Conservation (phyloP, 2,329 filamentous ascomycete species). For the Aspergillus glaucus region DNA sequence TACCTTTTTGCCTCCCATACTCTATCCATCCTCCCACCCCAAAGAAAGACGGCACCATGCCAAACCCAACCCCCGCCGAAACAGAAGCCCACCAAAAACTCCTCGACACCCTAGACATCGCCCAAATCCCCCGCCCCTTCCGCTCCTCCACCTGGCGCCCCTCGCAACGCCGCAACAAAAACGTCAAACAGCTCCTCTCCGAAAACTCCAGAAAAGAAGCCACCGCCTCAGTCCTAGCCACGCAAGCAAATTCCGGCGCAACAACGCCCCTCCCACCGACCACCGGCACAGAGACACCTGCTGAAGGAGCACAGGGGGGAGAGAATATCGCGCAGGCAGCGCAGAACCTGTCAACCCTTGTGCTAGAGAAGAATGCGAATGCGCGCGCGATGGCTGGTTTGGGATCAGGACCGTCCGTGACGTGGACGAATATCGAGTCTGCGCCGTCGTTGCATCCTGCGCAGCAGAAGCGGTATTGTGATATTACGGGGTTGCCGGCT, state of each 20-base stretch:
- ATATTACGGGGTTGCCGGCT: slow-evolving; percentile 87
- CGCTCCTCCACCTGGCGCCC: slow-evolving; percentile 87
- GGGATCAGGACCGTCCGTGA: slow-evolving; percentile 60
- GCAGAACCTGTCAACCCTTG: slow-evolving; percentile 76
- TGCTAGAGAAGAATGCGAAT: slow-evolving; percentile 69
- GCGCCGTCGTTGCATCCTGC: slow-evolving; percentile 75
- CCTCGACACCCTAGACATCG: slow-evolving; percentile 86
- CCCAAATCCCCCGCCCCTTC: slow-evolving; percentile 79
- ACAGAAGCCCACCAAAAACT: slow-evolving; percentile 80
- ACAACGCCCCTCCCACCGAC: slow-evolving; percentile 56
- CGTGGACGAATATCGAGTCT: slow-evolving; percentile 95
- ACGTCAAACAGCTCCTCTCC: slow-evolving; percentile 90
- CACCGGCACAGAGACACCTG: slow-evolving; percentile 41
- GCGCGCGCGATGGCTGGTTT: slow-evolving; percentile 25
- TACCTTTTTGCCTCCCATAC: background rate
- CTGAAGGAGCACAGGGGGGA: slow-evolving; percentile 31
- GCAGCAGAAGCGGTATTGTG: slow-evolving; percentile 84
- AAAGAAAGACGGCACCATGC: slow-evolving; percentile 37
- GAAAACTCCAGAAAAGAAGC: slow-evolving; percentile 85
- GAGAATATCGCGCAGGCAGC: slow-evolving; percentile 80
- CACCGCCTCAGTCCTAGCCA: slow-evolving; percentile 63
- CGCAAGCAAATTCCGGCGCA: slow-evolving; percentile 72
- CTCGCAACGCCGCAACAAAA: slow-evolving; percentile 95
- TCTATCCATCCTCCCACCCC: slow-evolving; percentile 10
- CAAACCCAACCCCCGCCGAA: slow-evolving; percentile 60